Conservation (phyloP, 257 asterid genomes). For the Solanum bulbocastanum region DNA sequence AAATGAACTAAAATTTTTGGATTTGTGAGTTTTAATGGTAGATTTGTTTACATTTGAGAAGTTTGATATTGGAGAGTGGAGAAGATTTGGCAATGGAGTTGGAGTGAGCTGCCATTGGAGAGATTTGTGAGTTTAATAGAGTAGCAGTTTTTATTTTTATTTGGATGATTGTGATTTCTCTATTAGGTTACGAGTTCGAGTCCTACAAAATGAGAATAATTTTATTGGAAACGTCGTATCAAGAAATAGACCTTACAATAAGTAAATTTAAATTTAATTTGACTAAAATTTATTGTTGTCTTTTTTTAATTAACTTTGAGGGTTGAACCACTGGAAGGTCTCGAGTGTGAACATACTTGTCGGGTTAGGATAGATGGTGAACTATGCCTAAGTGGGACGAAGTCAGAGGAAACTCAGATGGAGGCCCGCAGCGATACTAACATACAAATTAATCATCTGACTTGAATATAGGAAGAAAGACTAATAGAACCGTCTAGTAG, state of each 20-base stretch:
- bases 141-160: not conserved
- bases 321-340: not conserved
- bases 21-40: not conserved
- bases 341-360: not conserved
- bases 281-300: no score
- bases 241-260: not conserved
- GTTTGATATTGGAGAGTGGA: not conserved
- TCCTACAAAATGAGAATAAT: not conserved
- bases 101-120: not conserved
- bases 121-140: not conserved
- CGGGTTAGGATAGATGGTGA: not conserved
- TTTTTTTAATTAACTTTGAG: not conserved
- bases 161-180: not conserved
- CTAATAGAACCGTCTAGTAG: no score
- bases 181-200: fast-evolving
- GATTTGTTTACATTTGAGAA: not conserved
- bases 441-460: slow-evolving; percentile 11
- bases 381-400: slow-evolving; percentile 24
- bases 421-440: slow-evolving; percentile 51
- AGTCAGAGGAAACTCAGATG: slow-evolving; percentile 52
- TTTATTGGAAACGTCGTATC: fast-evolving
- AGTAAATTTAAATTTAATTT: not conserved
- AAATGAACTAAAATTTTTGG: not conserved
- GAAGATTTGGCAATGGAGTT: not conserved
- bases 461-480: not conserved